phyloP scores from a whole-genome alignment of 306 rosid genomes.

The Dryas alaskensis region DNA sequence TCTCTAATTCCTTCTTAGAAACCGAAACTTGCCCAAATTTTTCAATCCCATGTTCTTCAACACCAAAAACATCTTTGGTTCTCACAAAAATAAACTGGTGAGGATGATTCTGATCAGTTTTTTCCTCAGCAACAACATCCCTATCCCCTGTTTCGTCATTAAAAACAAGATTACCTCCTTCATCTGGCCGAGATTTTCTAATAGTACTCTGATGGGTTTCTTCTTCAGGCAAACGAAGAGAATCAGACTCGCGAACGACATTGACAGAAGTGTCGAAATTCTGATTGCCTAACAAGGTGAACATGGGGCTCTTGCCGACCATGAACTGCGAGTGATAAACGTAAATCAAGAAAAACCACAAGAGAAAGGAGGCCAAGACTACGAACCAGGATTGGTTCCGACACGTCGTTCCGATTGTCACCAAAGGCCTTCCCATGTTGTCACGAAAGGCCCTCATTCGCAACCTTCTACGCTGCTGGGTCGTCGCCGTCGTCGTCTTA shows the following conservation, averaged over 20 bases:
- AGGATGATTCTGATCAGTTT: too few relatives aligned
- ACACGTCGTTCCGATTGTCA: conserved; percentile 1
- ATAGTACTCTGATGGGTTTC: too few relatives aligned
- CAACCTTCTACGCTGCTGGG: background rate
- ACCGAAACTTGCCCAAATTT: background rate
- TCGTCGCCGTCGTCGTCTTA: background rate
- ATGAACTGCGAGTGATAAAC: conserved; percentile 16
- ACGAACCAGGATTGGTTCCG: conserved; percentile 30
- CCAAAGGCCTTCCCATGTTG: conserved; percentile 15
- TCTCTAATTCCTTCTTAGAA: background rate
- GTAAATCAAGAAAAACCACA: conserved; percentile 29
- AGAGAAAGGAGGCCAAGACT: conserved; percentile 22
- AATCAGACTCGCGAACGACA: background rate
- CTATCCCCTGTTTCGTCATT: conserved; percentile 10
- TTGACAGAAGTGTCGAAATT: conserved; percentile 1
- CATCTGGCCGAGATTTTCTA: too few relatives aligned
- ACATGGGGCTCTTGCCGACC: background rate
- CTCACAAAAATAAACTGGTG: background rate
- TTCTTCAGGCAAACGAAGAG: background rate
- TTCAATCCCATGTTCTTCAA: background rate
- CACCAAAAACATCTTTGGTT: conserved; percentile 2
- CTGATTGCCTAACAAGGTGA: conserved; percentile 5
- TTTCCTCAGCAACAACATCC: too few relatives aligned
- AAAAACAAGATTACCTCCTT: background rate
- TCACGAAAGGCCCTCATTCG: conserved; percentile 21